Conservation (phyloP, 1,284 basidiomycete species). For the Puccinia coronata region DNA sequence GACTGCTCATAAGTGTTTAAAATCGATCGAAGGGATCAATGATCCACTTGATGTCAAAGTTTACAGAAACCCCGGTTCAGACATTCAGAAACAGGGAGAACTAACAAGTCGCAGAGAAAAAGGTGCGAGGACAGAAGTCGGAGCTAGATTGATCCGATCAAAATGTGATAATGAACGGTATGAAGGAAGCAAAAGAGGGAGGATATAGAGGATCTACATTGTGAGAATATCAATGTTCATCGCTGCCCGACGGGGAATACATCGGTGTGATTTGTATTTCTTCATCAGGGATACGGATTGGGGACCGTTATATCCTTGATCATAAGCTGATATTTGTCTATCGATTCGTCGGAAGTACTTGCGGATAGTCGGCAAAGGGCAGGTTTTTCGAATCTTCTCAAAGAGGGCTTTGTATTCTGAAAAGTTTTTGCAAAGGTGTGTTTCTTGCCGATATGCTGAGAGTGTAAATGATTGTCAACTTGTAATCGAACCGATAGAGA, state of each 20-base stretch:
- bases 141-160: background rate
- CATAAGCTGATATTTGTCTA: slow-evolving; percentile 8
- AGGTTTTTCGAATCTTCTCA: background rate
- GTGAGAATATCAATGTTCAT: slow-evolving; percentile 10
- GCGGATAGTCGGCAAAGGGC: background rate
- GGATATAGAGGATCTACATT: background rate
- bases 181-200: background rate
- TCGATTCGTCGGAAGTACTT: slow-evolving; percentile 3
- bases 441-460: background rate
- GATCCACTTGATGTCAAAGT: no score
- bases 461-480: background rate
- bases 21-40: no score
- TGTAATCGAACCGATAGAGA: background rate
- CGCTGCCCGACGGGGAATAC: slow-evolving; percentile 2
- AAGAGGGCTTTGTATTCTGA: background rate
- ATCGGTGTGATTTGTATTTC: slow-evolving; percentile 21
- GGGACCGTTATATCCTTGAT: slow-evolving; percentile 7
- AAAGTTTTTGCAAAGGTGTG: background rate
- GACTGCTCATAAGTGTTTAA: no score
- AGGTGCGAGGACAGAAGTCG: no score
- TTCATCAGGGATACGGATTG: background rate
- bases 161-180: background rate
- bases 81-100: no score
- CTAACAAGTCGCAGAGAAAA: no score
- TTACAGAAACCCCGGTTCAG: no score